These are phyloP conservation scores for Xylaria acuta DNA, from an alignment of 495 filamentous ascomycete genomes.

Conservation along the genomic window DNA sequence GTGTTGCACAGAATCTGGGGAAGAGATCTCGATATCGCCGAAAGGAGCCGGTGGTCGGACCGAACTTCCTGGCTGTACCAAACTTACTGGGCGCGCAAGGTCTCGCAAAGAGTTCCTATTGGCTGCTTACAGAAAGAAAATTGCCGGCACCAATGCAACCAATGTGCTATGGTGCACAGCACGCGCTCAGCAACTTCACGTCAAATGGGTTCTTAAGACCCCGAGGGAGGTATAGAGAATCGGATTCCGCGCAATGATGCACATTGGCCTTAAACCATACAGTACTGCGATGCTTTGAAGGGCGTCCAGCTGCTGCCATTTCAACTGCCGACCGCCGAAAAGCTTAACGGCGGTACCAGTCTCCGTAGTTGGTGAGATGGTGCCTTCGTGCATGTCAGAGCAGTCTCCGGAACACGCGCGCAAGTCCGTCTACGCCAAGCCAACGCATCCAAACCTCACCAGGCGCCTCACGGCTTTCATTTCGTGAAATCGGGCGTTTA, in stretches of 20 bases:
- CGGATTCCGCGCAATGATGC: not conserved
- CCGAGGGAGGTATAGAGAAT: conserved; percentile 4
- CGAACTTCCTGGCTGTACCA: conserved; percentile 23
- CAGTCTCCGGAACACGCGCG: not conserved
- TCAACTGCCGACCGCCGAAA: conserved; percentile 19
- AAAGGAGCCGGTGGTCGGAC: conserved; percentile 27
- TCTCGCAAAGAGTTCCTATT: conserved; percentile 27
- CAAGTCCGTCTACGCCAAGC: conserved; percentile 6
- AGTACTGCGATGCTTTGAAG: not conserved
- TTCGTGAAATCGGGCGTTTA: not conserved
- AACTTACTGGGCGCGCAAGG: not conserved
- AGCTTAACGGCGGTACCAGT: conserved; percentile 9
- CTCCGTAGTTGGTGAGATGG: conserved; percentile 18
- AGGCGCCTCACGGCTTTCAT: not conserved
- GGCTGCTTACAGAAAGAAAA: not conserved
- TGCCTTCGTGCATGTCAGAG: not conserved
- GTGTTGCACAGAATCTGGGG: conserved; percentile 12
- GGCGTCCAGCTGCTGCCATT: not conserved
- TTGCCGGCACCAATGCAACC: conserved; percentile 1
- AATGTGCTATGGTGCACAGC: not conserved
- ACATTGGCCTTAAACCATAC: not conserved
- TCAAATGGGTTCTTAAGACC: not conserved
- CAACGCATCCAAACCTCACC: not conserved
- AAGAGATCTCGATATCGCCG: conserved; percentile 24
- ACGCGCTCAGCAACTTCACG: conserved; percentile 4